Conservation (phyloP, 2,329 filamentous ascomycete genomes). For the Penicillium capsulatum region DNA sequence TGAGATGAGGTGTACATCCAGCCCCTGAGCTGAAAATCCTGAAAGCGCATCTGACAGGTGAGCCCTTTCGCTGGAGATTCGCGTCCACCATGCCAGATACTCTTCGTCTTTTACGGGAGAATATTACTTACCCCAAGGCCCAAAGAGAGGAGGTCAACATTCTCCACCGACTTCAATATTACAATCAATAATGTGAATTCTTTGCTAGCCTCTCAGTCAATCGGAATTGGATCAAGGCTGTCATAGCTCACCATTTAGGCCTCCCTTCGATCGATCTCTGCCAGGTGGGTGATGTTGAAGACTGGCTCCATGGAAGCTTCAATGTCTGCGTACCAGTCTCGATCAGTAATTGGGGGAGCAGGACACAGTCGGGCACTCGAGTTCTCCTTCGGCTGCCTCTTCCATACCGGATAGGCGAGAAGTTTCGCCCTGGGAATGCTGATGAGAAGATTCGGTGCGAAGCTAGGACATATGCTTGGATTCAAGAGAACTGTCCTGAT, state of each 20-base stretch:
- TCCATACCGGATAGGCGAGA: slow-evolving; percentile 36
- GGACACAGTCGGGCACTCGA: slow-evolving; percentile 16
- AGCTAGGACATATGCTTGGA: slow-evolving; percentile 40
- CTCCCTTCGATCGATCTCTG: slow-evolving; percentile 9
- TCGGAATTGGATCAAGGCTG: slow-evolving; percentile 7
- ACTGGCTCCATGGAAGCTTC: slow-evolving; percentile 27
- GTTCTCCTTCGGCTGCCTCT: slow-evolving; percentile 23
- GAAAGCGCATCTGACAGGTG: too few relatives aligned
- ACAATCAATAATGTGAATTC: slow-evolving; percentile 12
- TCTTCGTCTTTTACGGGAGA: slow-evolving; percentile 15
- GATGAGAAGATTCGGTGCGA: slow-evolving; percentile 45
- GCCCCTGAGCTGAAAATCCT: too few relatives aligned
- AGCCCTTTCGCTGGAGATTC: too few relatives aligned
- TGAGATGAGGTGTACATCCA: too few relatives aligned
- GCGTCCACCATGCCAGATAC: neutral
- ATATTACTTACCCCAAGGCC: slow-evolving; percentile 22
- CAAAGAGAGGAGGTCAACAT: slow-evolving; percentile 23
- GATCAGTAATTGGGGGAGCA: slow-evolving; percentile 6
- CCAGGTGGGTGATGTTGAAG: slow-evolving; percentile 16
- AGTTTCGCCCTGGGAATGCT: slow-evolving; percentile 35
- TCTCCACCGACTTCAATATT: slow-evolving; percentile 21
- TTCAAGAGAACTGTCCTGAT: slow-evolving; percentile 28
- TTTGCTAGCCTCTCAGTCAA: slow-evolving; percentile 13
- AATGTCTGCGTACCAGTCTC: slow-evolving; percentile 27
- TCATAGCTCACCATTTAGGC: slow-evolving; percentile 4